Evolutionary conservation across 352 stramenopile genomes (phyloP), one percentile per base, ranked within the genome.

Genomic region (Globisporangium heterothallicum): DNA sequence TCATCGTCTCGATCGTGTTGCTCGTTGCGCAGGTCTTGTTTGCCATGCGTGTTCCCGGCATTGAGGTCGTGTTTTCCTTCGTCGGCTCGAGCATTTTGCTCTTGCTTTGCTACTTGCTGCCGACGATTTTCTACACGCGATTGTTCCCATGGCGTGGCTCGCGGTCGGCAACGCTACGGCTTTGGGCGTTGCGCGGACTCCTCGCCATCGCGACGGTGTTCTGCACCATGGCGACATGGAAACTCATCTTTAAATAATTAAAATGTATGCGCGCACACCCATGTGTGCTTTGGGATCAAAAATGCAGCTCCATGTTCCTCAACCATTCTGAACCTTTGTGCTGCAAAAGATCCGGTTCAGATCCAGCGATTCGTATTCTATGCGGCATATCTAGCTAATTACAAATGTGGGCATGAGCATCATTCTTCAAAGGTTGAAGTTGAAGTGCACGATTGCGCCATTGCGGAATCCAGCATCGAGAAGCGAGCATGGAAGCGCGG

Each of bases 1-100:
- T 61, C 19, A 18, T 58, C 42, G 67, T 81, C 21, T 77, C 71
- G 14, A 59, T 77, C 30, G 27, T 68, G 30, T 50, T 86, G 49
- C 55, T 86, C 9, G 45, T 68, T 25, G 58, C 70, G 1, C 70
- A 84, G 26, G 60, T 86, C 40, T 42, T 82, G 19, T 79, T 64
- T 19, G 75, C 75, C 3, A 68, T 79, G 43, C 70, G 59, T 32
- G 74, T 86, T 3, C 75, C 75, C 18, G 75, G 75, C 50, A 67
- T 76, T 42, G 69, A 78, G 63, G 74, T 90, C 36, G 78, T 87
- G 6, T 90, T 90, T 55, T 90, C 76, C 1, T 85, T 90, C 48
- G 78, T 88, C 3, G 79, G 79, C 3, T 78, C 79, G 24, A 88
- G 74, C 53, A 85, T 85, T 46, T 53, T 91, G 42, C 52, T 86